Evolutionary conservation across 768 basidiomycete species (phyloP).

Genomic region (Glaciozyma martinii): DNA sequence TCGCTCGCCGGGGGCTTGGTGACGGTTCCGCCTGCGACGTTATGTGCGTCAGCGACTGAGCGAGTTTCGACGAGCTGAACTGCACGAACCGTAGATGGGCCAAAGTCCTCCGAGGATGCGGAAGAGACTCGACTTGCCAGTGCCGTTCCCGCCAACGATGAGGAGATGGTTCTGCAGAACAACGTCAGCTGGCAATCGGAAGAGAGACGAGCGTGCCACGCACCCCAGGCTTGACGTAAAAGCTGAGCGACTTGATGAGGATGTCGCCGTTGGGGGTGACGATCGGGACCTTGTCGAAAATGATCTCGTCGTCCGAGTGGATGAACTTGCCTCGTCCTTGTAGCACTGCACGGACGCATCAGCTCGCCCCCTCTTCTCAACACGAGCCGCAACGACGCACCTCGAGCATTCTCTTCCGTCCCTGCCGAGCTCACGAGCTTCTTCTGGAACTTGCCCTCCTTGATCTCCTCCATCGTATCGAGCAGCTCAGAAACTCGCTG

Average conservation of each 20-base stretch:
- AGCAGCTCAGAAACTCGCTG: conserved; percentile 78
- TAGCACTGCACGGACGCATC: conserved; percentile 49
- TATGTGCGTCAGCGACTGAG: not conserved
- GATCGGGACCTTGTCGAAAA: conserved; percentile 87
- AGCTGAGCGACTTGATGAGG: conserved; percentile 71
- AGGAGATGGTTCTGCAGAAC: not conserved
- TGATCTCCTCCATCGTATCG: conserved; percentile 81
- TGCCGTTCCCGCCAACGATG: conserved; percentile 54
- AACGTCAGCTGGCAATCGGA: not conserved
- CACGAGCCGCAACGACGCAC: conserved; percentile 47
- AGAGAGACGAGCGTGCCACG: conserved; percentile 29
- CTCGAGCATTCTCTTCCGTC: conserved; percentile 59
- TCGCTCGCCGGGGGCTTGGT: conserved; percentile 78
- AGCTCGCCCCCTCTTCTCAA: conserved; percentile 6
- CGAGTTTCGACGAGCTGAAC: not conserved
- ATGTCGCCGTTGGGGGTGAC: conserved; percentile 94
- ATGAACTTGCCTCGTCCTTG: conserved; percentile 67
- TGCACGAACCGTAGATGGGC: conserved; percentile 61
- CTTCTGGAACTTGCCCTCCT: conserved; percentile 77
- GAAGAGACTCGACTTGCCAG: conserved; percentile 53
- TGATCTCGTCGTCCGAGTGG: conserved; percentile 63
- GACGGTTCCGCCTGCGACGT: conserved; percentile 58
- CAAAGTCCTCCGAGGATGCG: conserved; percentile 94
- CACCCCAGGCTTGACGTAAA: conserved; percentile 81
- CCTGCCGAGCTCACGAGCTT: conserved; percentile 58